Conservation (phyloP, 2,329 filamentous ascomycete genomes). For the Meredithiella fracta region DNA sequence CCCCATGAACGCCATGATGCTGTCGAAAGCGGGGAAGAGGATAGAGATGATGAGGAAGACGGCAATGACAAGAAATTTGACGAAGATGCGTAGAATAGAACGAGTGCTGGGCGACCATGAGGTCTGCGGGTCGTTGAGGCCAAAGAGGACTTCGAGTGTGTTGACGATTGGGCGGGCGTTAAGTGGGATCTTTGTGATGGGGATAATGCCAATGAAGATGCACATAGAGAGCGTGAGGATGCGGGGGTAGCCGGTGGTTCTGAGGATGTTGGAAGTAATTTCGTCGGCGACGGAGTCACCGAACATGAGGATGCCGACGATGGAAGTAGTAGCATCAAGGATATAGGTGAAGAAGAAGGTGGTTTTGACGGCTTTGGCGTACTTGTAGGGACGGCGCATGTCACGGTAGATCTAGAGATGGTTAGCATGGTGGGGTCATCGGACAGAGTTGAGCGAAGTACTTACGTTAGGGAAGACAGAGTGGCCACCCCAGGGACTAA, state of each 20-base stretch:
- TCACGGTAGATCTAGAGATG: conserved; percentile 34
- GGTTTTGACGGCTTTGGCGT: conserved; percentile 53
- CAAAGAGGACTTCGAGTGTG: conserved; percentile 65
- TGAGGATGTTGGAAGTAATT: conserved; percentile 78
- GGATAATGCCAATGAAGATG: conserved; percentile 78
- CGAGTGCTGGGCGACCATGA: conserved; percentile 24
- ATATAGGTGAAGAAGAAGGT: conserved; percentile 81
- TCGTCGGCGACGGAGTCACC: conserved; percentile 76
- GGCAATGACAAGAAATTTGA: conserved; percentile 52
- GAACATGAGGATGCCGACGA: conserved; percentile 85
- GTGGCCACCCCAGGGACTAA: conserved; percentile 54
- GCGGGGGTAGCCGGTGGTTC: conserved; percentile 55
- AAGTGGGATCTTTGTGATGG: conserved; percentile 84
- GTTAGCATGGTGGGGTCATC: neutral
- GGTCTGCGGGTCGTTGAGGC: conserved; percentile 38
- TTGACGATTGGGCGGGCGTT: conserved; percentile 77
- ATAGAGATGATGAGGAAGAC: conserved; percentile 60
- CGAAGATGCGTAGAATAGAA: conserved; percentile 24
- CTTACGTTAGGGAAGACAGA: conserved; percentile 57
- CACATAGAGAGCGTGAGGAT: conserved; percentile 64
- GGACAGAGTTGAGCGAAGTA: neutral
- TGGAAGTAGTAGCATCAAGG: conserved; percentile 66
- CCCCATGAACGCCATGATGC: conserved; percentile 82
- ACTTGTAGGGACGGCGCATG: conserved; percentile 65
- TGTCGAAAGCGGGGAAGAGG: conserved; percentile 61